phyloP scores from a whole-genome alignment of 176 grass and related monocot species.

The Luzula sylvatica region DNA sequence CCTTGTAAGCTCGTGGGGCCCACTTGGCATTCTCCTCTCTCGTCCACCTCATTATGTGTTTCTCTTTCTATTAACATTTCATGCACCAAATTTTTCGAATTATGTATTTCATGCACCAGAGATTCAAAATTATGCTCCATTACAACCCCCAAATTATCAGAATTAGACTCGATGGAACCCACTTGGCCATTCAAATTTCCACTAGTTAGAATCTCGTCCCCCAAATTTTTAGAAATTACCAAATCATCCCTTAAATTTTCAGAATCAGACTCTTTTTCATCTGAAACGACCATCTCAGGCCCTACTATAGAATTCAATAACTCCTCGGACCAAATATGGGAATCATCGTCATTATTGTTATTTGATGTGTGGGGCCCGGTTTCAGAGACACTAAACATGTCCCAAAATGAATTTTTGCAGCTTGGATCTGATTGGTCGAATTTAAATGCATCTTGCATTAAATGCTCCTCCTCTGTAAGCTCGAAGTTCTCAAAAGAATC shows the following conservation, averaged over 20 bases:
- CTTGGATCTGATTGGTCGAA: neutral
- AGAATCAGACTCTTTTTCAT: neutral
- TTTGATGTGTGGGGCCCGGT: neutral
- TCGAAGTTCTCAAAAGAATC: conserved; percentile 17
- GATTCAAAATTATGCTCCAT: neutral
- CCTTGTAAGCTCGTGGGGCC: neutral
- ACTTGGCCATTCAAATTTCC: neutral
- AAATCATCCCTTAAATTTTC: neutral
- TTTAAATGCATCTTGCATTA: conserved; percentile 15
- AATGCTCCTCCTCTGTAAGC: conserved; percentile 5
- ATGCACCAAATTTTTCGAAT: conserved; percentile 1
- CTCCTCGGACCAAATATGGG: conserved; percentile 17
- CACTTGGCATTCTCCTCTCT: neutral
- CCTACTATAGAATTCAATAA: conserved; percentile 10
- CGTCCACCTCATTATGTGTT: no score
- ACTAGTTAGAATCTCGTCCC: neutral
- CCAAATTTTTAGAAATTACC: neutral
- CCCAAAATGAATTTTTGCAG: neutral
- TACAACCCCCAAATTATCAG: neutral
- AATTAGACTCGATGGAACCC: neutral
- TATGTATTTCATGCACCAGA: neutral
- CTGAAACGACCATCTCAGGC: conserved; percentile 8
- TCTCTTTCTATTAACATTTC: conserved; percentile 2
- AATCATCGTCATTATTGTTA: neutral
- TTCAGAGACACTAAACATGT: conserved; percentile 2